Base-by-base conservation (phyloP, 1,284 basidiomycete genomes). In the Ganoderma sp. region DNA sequence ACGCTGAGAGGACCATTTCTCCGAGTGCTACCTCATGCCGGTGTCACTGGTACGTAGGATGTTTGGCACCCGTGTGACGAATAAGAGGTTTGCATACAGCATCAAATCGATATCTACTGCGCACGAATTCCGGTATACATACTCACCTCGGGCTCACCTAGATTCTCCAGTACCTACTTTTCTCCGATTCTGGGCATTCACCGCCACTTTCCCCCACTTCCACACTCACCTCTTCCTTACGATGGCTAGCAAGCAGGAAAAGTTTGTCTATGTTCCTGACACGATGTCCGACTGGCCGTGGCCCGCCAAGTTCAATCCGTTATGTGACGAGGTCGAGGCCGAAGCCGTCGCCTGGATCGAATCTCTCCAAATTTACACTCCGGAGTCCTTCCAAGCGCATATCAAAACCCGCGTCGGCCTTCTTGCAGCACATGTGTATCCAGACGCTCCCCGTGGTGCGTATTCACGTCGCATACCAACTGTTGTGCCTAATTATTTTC, bases 91-190 rank as follows among this genome's bases (percentile, higher is more conserved):
- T 28, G 25, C 25, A 28, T 28, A 28, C 25, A 28, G 25, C 25
- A 28, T 28, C 25, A 28, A 28, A 28, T 28, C 25, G 25, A 28
- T 28, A 2, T 2, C 25, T 28, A 28, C 2, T 28, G 25, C 25
- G 25, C 25, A 28, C 25, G 25, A 28, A 28, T 28, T 28, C 25
- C 2, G 25, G 25, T 28, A 28, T 28, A 28, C 25, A 28, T 28
- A 28, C 25, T 28, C 25, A 28, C 25, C 25, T 28, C 25, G 25
- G 25, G 25, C 25, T 28, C 25, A 2, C 77, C 57, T 80, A 37
- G 34, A 37, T 5, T 9, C 34, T 37, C 9, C 34, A 1, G 9
- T 7, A 37, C 34, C 34, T 37, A 9, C 34, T 37, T 28, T 28
- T 28, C 25, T 28, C 25, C 25, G 25, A 28, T 1, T 37, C 34